Base-by-base conservation (phyloP, 2,329 filamentous ascomycete species). In the Diplodia seriata region DNA sequence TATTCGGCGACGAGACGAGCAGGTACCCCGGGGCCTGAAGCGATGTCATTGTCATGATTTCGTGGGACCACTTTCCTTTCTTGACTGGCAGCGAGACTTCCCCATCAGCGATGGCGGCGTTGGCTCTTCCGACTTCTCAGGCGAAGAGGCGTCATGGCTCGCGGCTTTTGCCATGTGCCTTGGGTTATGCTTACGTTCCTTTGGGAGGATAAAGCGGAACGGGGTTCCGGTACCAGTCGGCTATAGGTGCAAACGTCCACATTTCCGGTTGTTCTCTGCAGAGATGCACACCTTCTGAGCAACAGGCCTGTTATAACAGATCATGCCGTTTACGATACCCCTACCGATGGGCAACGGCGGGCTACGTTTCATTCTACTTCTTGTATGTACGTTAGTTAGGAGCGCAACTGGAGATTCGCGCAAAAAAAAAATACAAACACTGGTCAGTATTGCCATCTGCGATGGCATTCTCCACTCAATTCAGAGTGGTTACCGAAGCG, bases 1-100 rank as follows among this genome's bases (percentile, higher is more conserved):
- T 97, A 15, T 97, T 89, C 76, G 87, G 86, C 11, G 83, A 92
- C 61, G 90, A 92, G 54, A 51, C 40, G 40, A 57, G 53, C 54
- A 67, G 23, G 31, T 67, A 67, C 64, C 56, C 56, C 23, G 57
- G 31, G 47, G 9, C 43, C 31, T 63, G 59, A 63, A 26, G 59
- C 59, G 31, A 9, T 51, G 59, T 26, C 43, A 51, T 18, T 62
- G 38, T 50, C 29, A 62, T 49, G 57, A 50, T 4, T 26, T 50
- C 26, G 43, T 62, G 43, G 49, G 43, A 31, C 57, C 57, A 62
- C 57, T 63, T 38, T 38, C n/a, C 36, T 31, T 53, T 49, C 47
- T 33, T 47, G 43, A 11, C 47, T 9, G 59, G 43, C 59, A 63
- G 40, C 26, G n/a, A 50, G 43, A 33, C 29, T 62, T 50, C 57